Evolutionary conservation across 2,329 filamentous ascomycete genomes (phyloP).

Genomic region (Waltergamsia citrina): DNA sequence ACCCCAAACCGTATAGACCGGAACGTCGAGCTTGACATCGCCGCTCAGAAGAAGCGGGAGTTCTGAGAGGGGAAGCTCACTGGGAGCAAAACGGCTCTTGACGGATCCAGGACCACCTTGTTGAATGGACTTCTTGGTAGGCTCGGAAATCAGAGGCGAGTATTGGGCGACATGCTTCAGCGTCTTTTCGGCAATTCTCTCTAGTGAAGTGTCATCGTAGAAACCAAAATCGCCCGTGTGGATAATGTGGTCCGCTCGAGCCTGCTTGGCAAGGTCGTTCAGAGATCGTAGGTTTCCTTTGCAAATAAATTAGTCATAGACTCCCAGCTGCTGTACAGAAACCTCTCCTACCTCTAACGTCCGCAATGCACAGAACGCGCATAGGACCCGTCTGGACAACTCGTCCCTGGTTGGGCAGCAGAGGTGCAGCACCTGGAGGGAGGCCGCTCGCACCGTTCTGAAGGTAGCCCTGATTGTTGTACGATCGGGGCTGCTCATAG

Average conservation of each 20-base stretch:
- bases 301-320: neutral
- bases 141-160: constrained; percentile 82
- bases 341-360: constrained; percentile 53
- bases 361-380: constrained; percentile 60
- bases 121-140: constrained; percentile 58
- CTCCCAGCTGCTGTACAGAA: neutral
- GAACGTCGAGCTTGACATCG: constrained; percentile 84
- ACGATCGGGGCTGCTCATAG: constrained; percentile 26
- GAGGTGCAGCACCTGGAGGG: constrained; percentile 50
- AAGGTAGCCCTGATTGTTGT: constrained; percentile 47
- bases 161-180: constrained; percentile 98
- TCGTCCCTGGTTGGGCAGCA: constrained; percentile 59
- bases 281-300: constrained; percentile 88
- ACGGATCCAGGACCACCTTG: constrained; percentile 64
- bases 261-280: constrained; percentile 92
- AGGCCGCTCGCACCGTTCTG: constrained; percentile 50
- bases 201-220: constrained; percentile 91
- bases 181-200: constrained; percentile 97
- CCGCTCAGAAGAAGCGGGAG: constrained; percentile 81
- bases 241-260: constrained; percentile 93
- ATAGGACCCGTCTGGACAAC: constrained; percentile 56
- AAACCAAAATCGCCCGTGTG: constrained; percentile 99
- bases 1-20: constrained; percentile 98
- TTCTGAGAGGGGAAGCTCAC: constrained; percentile 85
- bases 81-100: constrained; percentile 73